These are phyloP conservation scores for Annulohypoxylon maeteangense DNA, from an alignment of 495 filamentous ascomycete genomes.

Conservation along the genomic window DNA sequence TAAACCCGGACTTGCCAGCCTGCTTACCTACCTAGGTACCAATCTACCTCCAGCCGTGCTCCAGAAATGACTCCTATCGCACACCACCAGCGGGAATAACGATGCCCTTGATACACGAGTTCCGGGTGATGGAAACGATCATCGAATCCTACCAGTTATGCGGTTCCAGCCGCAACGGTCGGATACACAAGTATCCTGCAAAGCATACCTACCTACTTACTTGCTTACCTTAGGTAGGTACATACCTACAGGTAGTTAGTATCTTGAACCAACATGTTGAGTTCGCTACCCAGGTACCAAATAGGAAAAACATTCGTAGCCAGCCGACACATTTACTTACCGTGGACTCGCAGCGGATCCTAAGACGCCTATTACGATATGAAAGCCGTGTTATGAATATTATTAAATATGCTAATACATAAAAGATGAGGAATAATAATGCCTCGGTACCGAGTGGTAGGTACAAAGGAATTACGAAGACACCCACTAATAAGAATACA, in stretches of 20 bases:
- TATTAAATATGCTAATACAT: constrained; percentile 12
- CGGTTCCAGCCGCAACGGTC: constrained; percentile 2
- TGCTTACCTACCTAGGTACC: not conserved
- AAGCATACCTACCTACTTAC: not conserved
- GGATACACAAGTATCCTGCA: not conserved
- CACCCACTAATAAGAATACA: constrained; percentile 22
- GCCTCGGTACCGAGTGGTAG: not conserved
- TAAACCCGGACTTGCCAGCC: constrained; percentile 16
- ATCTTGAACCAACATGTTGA: not conserved
- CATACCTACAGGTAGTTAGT: too few relatives aligned
- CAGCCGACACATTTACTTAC: not conserved
- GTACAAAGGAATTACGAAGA: not conserved
- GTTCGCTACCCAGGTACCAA: not conserved
- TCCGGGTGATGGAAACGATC: not conserved
- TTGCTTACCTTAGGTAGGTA: too few relatives aligned
- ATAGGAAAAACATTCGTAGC: not conserved
- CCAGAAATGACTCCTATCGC: constrained; percentile 11
- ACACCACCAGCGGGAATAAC: constrained; percentile 30
- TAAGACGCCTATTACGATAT: not conserved
- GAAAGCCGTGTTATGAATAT: not conserved
- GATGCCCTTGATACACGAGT: not conserved
- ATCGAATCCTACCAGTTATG: not conserved
- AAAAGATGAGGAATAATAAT: constrained; percentile 1
- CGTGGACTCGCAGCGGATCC: not conserved
- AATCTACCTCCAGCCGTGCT: constrained; percentile 8